Percentiles rank a stretch among this genome's conserved stretches.
Evolutionary conservation across 2,329 filamentous ascomycete genomes (phyloP).

Genomic region (Colletotrichum sojae): DNA sequence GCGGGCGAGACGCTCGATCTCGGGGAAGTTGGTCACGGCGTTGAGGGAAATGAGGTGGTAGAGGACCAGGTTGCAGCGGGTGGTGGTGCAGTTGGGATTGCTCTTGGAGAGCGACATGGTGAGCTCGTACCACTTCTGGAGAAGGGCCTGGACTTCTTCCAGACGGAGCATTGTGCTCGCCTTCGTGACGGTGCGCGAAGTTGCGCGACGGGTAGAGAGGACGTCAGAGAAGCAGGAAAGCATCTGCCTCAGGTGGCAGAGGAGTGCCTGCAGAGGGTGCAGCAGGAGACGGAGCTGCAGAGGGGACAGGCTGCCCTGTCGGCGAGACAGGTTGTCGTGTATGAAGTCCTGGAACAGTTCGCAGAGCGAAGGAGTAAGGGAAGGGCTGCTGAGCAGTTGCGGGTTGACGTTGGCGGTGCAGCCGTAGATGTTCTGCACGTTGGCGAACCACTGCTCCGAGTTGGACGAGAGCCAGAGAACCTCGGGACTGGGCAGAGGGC

Average conservation of each 20-base stretch:
- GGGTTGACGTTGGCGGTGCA: constrained; percentile 64
- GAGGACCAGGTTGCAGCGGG: constrained; percentile 75
- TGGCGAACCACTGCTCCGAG: constrained; percentile 70
- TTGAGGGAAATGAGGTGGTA: constrained; percentile 81
- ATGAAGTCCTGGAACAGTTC: constrained; percentile 79
- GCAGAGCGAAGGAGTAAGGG: constrained; percentile 70
- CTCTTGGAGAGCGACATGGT: constrained; percentile 68
- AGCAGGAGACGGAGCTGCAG: constrained; percentile 76
- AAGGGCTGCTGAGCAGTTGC: constrained; percentile 65
- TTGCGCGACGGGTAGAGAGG: constrained; percentile 57
- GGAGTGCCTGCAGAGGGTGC: constrained; percentile 76
- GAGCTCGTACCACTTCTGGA: constrained; percentile 79
- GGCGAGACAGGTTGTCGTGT: constrained; percentile 70
- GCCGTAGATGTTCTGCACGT: constrained; percentile 72
- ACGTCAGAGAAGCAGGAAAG: constrained; percentile 75
- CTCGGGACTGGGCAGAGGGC: constrained; percentile 74
- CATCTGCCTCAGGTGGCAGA: constrained; percentile 76
- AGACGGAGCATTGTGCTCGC: constrained; percentile 72
- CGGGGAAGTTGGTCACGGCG: constrained; percentile 75
- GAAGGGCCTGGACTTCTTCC: constrained; percentile 74
- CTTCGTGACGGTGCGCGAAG: constrained; percentile 66
- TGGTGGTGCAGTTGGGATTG: constrained; percentile 71
- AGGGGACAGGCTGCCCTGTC: constrained; percentile 61
- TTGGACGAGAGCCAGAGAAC: constrained; percentile 73
- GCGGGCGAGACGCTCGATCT: constrained; percentile 76